Percentiles rank a stretch among this genome's conserved stretches.
These are phyloP conservation scores for Trichoderma atroviride DNA, from an alignment of 2,329 filamentous ascomycete genomes.

Conservation along the genomic window DNA sequence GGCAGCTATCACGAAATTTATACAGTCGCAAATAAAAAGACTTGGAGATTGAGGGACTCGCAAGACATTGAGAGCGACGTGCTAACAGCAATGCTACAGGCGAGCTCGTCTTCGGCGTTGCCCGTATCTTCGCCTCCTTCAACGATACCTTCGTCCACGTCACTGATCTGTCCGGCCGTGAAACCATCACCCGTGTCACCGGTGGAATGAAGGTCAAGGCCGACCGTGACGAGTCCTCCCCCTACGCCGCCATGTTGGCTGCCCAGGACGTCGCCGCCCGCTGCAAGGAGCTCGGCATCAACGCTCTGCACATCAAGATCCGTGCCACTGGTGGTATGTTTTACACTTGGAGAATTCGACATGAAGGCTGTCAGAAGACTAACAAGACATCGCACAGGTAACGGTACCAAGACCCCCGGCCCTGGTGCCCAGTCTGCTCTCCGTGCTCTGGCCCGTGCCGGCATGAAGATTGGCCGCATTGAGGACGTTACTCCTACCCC, in stretches of 20 bases:
- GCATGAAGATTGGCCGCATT: constrained; percentile 99
- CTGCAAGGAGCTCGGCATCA: constrained; percentile 73
- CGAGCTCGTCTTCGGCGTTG: constrained; percentile 97
- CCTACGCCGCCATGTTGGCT: constrained; percentile 99
- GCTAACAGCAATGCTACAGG: constrained; percentile 53
- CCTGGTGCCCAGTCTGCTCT: constrained; percentile 99
- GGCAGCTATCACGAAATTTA: not conserved
- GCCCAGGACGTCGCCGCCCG: constrained; percentile 95
- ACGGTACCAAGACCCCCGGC: constrained; percentile 99
- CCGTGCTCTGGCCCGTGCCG: constrained; percentile 96
- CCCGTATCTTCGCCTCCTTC: constrained; percentile 93
- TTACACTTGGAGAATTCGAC: not conserved
- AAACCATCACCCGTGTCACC: constrained; percentile 99
- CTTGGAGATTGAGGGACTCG: not conserved
- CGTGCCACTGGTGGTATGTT: constrained; percentile 90
- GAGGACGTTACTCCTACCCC: constrained; percentile 99
- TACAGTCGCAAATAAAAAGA: not conserved
- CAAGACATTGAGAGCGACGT: not conserved
- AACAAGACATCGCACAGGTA: constrained; percentile 57
- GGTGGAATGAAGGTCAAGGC: constrained; percentile 99
- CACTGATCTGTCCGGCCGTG: constrained; percentile 99
- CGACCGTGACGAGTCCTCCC: constrained; percentile 99
- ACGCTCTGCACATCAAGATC: constrained; percentile 99
- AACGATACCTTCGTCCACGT: constrained; percentile 97
- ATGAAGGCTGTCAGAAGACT: not conserved